Evolutionary conservation across 805 yeast species (phyloP), one percentile per base, ranked within the genome.

Genomic region (Wickerhamiella shivajii): DNA sequence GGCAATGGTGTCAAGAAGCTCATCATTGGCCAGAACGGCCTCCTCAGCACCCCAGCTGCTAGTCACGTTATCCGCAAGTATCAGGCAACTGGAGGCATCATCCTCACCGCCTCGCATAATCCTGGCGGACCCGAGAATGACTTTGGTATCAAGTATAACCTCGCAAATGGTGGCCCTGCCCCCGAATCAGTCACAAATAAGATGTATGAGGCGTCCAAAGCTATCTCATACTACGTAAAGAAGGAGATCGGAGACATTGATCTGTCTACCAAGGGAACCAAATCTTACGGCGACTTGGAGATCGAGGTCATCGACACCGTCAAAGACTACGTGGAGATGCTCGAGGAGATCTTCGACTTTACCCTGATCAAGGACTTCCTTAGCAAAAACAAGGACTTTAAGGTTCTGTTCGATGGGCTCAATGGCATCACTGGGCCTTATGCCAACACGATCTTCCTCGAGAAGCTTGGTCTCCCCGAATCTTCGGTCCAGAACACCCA

Each of bases 391-490:
- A 61, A 67, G 31, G 65, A 69, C 27, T 84, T 83, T 62, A 69
- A 67, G 47, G 68, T 84, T 27, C 63, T 87, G 39, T 90, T 90
- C 47, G 98, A 87, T 53, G 83, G 87, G 2, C 62, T 87, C 48
- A 80, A 83, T 50, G 98, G 98, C 52, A 90, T 87, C 49, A 87
- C 98, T 18, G 98, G 97, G 27, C 96, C 97, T 14, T 87, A 90
- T 52, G 97, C 94, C 39, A 61, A 66, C 49, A 77, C 79, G 33
- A 71, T 90, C 35, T 87, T 87, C 47, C 65, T 80, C 23, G 76
- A 81, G 28, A 92, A 83, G 59, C 68, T 87, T 37, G 94, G 92
- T 0, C 60, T 90, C 43, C 75, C 87, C 3, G 55, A 52, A 35
- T 57, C 69, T 4, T 66, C 77, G 4, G 64, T 90, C 39, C 97